Conservation (phyloP, 2,329 filamentous ascomycete species). For the Calonectria leucothoes region DNA sequence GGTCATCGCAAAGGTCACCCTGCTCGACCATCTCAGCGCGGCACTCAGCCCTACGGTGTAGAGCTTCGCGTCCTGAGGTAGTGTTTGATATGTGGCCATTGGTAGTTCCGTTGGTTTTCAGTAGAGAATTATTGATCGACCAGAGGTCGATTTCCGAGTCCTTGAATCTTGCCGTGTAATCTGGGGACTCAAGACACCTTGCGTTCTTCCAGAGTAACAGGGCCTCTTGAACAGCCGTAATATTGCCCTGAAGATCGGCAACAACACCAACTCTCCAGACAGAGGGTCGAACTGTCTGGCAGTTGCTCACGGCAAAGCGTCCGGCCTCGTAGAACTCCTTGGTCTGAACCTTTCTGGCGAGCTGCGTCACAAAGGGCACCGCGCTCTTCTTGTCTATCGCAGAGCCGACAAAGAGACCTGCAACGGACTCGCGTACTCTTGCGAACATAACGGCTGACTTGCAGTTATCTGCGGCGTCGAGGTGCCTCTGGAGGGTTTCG, state of each 20-base stretch:
- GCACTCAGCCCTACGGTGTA: not conserved
- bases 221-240: not conserved
- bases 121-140: not conserved
- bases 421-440: not conserved
- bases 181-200: not conserved
- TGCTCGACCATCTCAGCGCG: slow-evolving; percentile 4
- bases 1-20: slow-evolving; percentile 47
- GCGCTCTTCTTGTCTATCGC: not conserved
- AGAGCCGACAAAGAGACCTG: not conserved
- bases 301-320: not conserved
- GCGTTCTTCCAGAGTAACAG: not conserved
- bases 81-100: not conserved
- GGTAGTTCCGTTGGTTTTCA: not conserved
- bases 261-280: not conserved
- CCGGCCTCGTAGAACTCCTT: not conserved
- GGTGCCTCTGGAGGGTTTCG: not conserved
- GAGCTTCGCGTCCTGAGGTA: not conserved
- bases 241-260: not conserved
- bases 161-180: not conserved
- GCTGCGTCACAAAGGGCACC: not conserved
- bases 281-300: not conserved
- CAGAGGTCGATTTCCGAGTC: not conserved
- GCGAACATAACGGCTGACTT: not conserved
- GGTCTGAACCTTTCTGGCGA: not conserved
- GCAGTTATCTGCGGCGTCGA: not conserved